Conservation (phyloP, 2,329 filamentous ascomycete species). For the Epicoccum nigrum region DNA sequence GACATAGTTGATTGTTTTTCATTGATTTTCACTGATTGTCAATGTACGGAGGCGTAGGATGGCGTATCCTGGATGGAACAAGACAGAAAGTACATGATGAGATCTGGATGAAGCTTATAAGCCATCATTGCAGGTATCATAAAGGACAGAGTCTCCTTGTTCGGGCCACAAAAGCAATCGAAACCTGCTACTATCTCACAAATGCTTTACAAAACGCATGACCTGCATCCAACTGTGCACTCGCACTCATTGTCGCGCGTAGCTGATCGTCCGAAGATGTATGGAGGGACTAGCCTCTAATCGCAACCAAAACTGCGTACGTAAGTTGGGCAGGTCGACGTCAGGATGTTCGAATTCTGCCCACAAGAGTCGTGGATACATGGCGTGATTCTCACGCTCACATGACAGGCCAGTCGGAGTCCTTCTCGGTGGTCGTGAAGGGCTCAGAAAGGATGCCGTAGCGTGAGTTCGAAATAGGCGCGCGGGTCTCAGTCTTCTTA, state of each 20-base stretch:
- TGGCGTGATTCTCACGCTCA: constrained; percentile 20
- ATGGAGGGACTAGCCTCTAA: background rate
- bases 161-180: constrained; percentile 3
- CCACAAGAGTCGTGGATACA: background rate
- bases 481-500: constrained; percentile 36
- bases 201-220: constrained; percentile 16
- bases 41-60: background rate
- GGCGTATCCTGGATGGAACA: constrained; percentile 9
- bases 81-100: constrained; percentile 13
- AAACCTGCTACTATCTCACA: constrained; percentile 16
- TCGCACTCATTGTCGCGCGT: background rate
- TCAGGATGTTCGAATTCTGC: background rate
- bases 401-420: constrained; percentile 52
- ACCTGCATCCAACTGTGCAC: constrained; percentile 2
- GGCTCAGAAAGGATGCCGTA: constrained; percentile 39
- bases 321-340: background rate
- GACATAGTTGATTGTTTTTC: background rate
- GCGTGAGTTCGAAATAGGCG: constrained; percentile 31
- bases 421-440: constrained; percentile 34
- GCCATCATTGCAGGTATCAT: constrained; percentile 10
- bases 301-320: background rate
- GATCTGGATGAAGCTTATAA: constrained; percentile 1
- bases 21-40: constrained; percentile 6
- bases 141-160: constrained; percentile 11
- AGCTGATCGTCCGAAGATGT: background rate